Evolutionary conservation across 2,329 filamentous ascomycete species (phyloP), one percentile per base, ranked within the genome.

Genomic region (Aureobasidium musti): DNA sequence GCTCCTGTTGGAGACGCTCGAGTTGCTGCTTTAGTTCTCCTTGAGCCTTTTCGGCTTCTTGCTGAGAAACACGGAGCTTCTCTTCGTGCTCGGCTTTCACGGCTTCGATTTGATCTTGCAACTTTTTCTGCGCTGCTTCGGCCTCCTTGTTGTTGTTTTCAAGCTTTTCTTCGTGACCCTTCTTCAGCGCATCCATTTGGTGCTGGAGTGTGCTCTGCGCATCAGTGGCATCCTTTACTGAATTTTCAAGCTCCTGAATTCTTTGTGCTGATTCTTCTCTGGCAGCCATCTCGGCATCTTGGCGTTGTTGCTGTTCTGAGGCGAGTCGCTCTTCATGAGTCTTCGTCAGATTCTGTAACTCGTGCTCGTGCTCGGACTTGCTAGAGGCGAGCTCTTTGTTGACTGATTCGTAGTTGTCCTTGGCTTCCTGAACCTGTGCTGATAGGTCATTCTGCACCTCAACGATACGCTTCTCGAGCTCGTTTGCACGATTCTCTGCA

Each of bases 81-180:
- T 67, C 53, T 33, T 67, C 69, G 23, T 71, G 60, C 5, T 60
- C 35, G 26, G 26, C 59, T 54, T n/a, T 67, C 65, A 45, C 63
- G 23, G 21, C 56, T 53, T 30, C 54, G 23, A 59, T n/a, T 4
- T 45, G 54, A 19, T 33, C 21, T 26, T 43, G 37, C 26, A 59
- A 21, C 5, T 23, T 1, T 45, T 21, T 59, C 28, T 63, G 37
- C 19, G 67, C 59, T 13, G 53, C 56, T 35, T 19, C 41, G 14
- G 52, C 50, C 41, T 71, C 67, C 17, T 70, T 65, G 26, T 65
- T 30, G 39, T 56, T 30, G 10, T 26, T 10, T n/a, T 47, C 37
- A 19, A 26, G 67, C 59, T 35, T 67, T 28, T 56, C 37, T 14
- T 69, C 63, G 37, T 69, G 43, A 23, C 69, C 61, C 13, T 63